Conservation (phyloP, 768 basidiomycete genomes). For the Crucibulum laeve region DNA sequence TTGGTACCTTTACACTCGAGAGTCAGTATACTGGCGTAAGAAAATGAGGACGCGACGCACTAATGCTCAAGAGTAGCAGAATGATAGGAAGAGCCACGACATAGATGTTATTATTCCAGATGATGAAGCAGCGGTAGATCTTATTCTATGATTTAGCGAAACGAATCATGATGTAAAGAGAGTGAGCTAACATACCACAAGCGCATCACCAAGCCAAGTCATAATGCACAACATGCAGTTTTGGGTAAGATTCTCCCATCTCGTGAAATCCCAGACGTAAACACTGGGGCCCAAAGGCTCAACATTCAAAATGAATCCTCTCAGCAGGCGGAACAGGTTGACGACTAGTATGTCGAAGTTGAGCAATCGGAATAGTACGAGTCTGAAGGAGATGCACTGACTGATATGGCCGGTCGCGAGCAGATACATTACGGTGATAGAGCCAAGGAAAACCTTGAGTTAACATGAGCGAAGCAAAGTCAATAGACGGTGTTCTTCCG, state of each 20-base stretch:
- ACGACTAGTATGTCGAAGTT: slow-evolving; percentile 6
- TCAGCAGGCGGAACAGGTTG: slow-evolving; percentile 10
- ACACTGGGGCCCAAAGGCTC: slow-evolving; percentile 4
- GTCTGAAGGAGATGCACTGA: slow-evolving; percentile 5
- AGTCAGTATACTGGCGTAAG: background rate
- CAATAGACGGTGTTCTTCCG: background rate
- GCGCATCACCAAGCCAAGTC: slow-evolving; percentile 14
- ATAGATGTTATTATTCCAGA: slow-evolving; percentile 16
- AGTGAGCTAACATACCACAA: slow-evolving; percentile 9
- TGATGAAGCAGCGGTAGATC: slow-evolving; percentile 19
- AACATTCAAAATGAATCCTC: slow-evolving; percentile 7
- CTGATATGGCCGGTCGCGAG: slow-evolving; percentile 19
- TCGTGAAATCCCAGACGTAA: slow-evolving; percentile 9
- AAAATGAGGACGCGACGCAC: slow-evolving; percentile 4
- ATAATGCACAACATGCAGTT: slow-evolving; percentile 10
- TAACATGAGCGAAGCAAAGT: background rate
- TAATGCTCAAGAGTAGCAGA: slow-evolving; percentile 13
- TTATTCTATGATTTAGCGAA: background rate
- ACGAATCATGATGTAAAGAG: background rate
- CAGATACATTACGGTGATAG: slow-evolving; percentile 19
- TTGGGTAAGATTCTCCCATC: slow-evolving; percentile 9
- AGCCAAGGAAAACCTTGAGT: slow-evolving; percentile 16
- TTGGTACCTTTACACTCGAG: slow-evolving; percentile 7
- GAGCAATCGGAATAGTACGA: background rate
- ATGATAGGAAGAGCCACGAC: slow-evolving; percentile 15